A percentile compares a stretch with the other conserved stretches of the same genome.
Conservation (phyloP, 192 early-diverging fungal species). For the Globomyces pollinis-pini region DNA sequence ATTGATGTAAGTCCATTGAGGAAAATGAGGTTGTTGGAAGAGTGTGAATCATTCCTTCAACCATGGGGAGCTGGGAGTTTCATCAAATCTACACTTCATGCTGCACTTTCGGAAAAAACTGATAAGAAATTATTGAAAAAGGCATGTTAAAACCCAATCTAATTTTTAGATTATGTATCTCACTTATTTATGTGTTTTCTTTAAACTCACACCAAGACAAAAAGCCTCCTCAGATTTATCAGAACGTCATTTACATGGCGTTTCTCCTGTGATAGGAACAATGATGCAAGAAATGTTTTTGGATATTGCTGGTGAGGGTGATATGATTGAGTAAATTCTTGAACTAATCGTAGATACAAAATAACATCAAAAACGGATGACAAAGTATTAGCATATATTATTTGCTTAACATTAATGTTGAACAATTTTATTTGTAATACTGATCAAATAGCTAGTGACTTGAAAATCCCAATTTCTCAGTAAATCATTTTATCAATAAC, state of each 20-base stretch:
- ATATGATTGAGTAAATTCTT: constrained; percentile 29
- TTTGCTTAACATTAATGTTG: constrained; percentile 60
- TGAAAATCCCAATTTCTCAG: constrained; percentile 29
- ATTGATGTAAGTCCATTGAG: constrained; percentile 53
- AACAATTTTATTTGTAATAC: constrained; percentile 66
- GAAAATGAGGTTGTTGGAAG: constrained; percentile 18
- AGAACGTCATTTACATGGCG: constrained; percentile 36
- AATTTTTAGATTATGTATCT: constrained; percentile 62
- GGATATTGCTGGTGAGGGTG: not conserved
- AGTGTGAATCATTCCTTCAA: constrained; percentile 20
- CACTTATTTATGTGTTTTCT: constrained; percentile 67
- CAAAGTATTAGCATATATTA: constrained; percentile 70
- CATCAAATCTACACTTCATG: constrained; percentile 9
- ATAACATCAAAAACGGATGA: constrained; percentile 49
- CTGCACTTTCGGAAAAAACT: constrained; percentile 15
- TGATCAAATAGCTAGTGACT: constrained; percentile 51
- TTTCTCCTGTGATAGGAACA: constrained; percentile 51
- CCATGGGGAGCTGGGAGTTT: constrained; percentile 21
- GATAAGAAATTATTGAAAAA: constrained; percentile 17
- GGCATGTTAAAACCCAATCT: constrained; percentile 9
- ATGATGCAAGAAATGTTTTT: constrained; percentile 53
- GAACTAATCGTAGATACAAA: constrained; percentile 12
- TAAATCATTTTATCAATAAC: constrained; percentile 6
- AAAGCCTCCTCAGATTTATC: constrained; percentile 41
- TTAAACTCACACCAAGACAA: constrained; percentile 29